Conservation (phyloP, 306 rosid species). For the Pterocarpus santalinus region DNA sequence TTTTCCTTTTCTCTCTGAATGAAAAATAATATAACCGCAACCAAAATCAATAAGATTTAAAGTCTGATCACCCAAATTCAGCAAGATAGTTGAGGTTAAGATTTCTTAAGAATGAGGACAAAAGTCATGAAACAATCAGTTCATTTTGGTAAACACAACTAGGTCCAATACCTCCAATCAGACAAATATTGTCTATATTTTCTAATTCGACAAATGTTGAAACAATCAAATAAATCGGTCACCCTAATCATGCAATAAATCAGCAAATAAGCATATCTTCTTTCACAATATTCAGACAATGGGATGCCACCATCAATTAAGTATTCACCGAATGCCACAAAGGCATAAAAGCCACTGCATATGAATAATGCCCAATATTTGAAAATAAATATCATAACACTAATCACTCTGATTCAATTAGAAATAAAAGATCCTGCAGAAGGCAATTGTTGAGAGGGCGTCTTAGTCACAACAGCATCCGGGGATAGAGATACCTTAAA, state of each 20-base stretch:
- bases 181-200: background rate
- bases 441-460: background rate
- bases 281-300: no score
- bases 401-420: no score
- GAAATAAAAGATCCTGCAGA: no score
- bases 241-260: conserved; percentile 8
- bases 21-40: background rate
- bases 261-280: background rate
- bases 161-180: background rate
- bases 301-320: no score
- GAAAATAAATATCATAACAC: conserved; percentile 11
- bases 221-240: conserved; percentile 6
- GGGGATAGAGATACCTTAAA: no score
- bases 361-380: conserved; percentile 18
- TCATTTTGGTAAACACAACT: background rate
- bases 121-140: background rate
- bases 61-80: background rate
- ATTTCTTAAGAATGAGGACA: background rate
- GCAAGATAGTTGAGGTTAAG: background rate
- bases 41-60: conserved; percentile 15
- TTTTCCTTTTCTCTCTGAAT: background rate
- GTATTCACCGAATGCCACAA: no score
- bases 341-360: background rate
- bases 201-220: background rate
- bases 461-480: no score